phyloP scores from a whole-genome alignment of 139 green algal genomes.

The Tetraselmis striata region DNA sequence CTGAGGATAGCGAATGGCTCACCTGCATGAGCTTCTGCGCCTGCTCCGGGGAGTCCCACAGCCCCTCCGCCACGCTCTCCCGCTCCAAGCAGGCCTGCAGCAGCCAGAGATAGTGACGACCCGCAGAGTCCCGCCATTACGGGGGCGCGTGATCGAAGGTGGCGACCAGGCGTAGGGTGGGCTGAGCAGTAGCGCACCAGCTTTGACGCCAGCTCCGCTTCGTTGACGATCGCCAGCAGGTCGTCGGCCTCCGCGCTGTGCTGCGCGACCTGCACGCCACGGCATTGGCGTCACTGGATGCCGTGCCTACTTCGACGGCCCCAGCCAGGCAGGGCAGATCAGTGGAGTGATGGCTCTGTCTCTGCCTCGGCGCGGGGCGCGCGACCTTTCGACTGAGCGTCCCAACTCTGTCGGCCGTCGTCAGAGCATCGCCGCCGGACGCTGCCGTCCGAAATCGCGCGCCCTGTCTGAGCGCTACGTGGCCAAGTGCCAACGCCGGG shows the following conservation, averaged over 20 bases:
- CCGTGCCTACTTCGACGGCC: not conserved
- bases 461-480: no score
- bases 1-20: constrained; percentile 5
- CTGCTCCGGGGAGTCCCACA: constrained; percentile 62
- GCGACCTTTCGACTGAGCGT: constrained; percentile 23
- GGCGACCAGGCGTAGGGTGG: not conserved
- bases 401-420: constrained; percentile 16
- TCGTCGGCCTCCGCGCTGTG: not conserved
- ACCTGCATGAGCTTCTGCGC: constrained; percentile 48
- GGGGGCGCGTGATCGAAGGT: not conserved
- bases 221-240: not conserved
- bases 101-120: constrained; percentile 10
- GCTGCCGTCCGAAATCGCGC: not conserved
- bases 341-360: constrained; percentile 46
- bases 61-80: constrained; percentile 15
- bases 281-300: not conserved
- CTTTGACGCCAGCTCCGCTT: not conserved
- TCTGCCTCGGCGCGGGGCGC: constrained; percentile 41
- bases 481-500: no score
- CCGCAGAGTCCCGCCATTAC: not conserved
- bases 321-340: not conserved
- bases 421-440: not conserved
- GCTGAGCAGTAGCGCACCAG: no score
- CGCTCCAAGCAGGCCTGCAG: constrained; percentile 40
- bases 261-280: not conserved